Conservation (phyloP, 345 rosid genomes). For the Eucalyptus decipiens region DNA sequence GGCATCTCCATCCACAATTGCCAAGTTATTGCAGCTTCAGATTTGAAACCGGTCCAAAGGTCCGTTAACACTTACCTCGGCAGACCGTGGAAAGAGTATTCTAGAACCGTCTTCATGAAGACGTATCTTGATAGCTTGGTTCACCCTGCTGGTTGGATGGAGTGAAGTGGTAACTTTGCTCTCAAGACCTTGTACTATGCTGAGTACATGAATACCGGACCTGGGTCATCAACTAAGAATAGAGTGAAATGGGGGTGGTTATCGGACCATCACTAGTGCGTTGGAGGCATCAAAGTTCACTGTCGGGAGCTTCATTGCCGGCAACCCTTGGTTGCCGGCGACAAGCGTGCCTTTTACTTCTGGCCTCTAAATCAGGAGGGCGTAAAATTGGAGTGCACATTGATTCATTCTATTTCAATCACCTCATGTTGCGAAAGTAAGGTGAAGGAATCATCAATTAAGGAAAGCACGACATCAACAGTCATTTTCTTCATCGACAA, state of each 20-base stretch:
- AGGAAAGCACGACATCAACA: neutral
- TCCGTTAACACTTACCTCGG: slow-evolving; percentile 38
- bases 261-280: slow-evolving; percentile 15
- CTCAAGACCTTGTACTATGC: too few relatives aligned
- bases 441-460: neutral
- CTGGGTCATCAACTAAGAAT: too few relatives aligned
- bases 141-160: too few relatives aligned
- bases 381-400: neutral
- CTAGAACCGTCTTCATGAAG: too few relatives aligned
- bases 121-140: too few relatives aligned
- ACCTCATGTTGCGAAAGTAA: neutral
- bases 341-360: slow-evolving; percentile 32
- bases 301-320: slow-evolving; percentile 22
- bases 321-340: slow-evolving; percentile 29
- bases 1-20: slow-evolving; percentile 48
- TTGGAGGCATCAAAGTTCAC: slow-evolving; percentile 30
- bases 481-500: neutral
- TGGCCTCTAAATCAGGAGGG: slow-evolving; percentile 13
- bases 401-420: neutral
- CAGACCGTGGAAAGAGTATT: slow-evolving; percentile 18
- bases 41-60: slow-evolving; percentile 23
- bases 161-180: too few relatives aligned
- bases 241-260: slow-evolving; percentile 12
- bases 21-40: slow-evolving; percentile 23
- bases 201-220: too few relatives aligned